Conservation (phyloP, 2,329 filamentous ascomycete species). For the Alternaria conjuncta region DNA sequence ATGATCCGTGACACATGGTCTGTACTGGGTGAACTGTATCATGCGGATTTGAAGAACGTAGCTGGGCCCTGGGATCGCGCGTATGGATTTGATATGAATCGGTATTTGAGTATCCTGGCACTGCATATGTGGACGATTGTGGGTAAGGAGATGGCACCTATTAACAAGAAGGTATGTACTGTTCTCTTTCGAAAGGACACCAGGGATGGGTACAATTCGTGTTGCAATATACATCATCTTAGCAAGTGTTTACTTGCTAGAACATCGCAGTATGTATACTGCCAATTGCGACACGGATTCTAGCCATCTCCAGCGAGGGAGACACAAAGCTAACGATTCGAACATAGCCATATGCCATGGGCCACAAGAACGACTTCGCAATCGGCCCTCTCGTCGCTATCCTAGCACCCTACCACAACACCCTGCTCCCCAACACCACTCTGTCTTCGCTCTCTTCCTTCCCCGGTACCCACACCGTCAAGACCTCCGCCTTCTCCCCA, state of each 20-base stretch:
- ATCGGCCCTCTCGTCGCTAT: slow-evolving; percentile 64
- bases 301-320: background rate
- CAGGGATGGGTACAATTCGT: background rate
- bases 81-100: slow-evolving; percentile 70
- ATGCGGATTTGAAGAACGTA: slow-evolving; percentile 65
- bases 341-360: slow-evolving; percentile 59
- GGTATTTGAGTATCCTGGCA: slow-evolving; percentile 64
- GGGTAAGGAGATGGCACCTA: slow-evolving; percentile 54
- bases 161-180: slow-evolving; percentile 38
- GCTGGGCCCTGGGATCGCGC: slow-evolving; percentile 70
- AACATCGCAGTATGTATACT: background rate
- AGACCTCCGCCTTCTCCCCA: slow-evolving; percentile 62
- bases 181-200: background rate
- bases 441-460: slow-evolving; percentile 55
- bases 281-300: background rate
- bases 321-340: background rate
- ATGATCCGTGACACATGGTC: slow-evolving; percentile 64
- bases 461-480: slow-evolving; percentile 60
- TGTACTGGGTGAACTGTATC: slow-evolving; percentile 61
- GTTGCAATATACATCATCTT: background rate
- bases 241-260: background rate
- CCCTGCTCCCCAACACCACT: slow-evolving; percentile 53
- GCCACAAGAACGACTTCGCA: slow-evolving; percentile 65
- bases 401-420: slow-evolving; percentile 58
- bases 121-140: slow-evolving; percentile 66